Evolutionary conservation across 2,329 filamentous ascomycete genomes (phyloP).

Genomic region (Fusarium sarcochroum): DNA sequence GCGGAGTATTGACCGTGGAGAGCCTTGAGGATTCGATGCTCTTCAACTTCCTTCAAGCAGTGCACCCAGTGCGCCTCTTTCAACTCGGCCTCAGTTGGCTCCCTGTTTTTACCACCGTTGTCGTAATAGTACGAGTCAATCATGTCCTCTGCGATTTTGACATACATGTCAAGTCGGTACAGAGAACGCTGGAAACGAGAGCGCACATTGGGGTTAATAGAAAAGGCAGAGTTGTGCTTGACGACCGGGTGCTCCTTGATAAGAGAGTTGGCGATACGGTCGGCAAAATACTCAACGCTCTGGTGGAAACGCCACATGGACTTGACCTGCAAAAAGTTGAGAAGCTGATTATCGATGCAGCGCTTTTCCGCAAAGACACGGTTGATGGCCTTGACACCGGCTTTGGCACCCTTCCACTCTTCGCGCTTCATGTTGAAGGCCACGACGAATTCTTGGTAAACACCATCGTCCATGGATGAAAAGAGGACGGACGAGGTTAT

Average conservation of each 20-base stretch:
- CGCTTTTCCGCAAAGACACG: constrained; percentile 2
- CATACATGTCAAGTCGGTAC: constrained; percentile 11
- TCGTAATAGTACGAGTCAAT: neutral
- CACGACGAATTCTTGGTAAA: constrained; percentile 12
- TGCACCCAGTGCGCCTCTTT: neutral
- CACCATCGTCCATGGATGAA: constrained; percentile 28
- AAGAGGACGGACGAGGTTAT: constrained; percentile 16
- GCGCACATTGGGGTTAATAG: constrained; percentile 2
- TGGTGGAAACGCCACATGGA: constrained; percentile 18
- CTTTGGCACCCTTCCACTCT: constrained; percentile 9
- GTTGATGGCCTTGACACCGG: constrained; percentile 1
- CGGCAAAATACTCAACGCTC: constrained; percentile 12
- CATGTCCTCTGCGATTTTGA: neutral
- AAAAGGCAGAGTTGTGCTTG: neutral
- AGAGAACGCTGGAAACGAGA: constrained; percentile 19
- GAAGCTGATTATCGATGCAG: neutral
- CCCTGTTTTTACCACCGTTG: neutral
- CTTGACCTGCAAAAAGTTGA: constrained; percentile 6
- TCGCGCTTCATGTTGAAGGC: constrained; percentile 2
- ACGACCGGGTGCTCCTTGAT: neutral
- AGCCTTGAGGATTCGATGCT: constrained; percentile 3
- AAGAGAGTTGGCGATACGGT: neutral
- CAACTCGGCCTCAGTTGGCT: neutral
- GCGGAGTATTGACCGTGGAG: constrained; percentile 6
- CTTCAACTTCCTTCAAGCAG: neutral